Percentiles rank a stretch among this genome's conserved stretches.
Evolutionary conservation across 2,329 filamentous ascomycete genomes (phyloP).

Genomic region (Whalleya microplaca): DNA sequence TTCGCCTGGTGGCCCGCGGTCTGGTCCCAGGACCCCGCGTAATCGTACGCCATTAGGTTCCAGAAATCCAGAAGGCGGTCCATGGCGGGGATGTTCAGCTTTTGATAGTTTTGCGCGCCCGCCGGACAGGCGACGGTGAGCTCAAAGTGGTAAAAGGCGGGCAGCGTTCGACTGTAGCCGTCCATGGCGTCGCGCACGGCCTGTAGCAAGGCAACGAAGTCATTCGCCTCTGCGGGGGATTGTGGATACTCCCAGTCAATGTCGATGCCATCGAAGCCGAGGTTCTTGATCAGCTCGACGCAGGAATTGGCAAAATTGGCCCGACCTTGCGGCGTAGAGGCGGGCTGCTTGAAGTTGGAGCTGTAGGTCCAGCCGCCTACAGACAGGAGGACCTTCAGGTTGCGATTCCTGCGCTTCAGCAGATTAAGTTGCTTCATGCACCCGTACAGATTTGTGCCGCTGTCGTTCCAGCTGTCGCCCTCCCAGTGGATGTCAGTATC

Average conservation of each 20-base stretch:
- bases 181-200: slow-evolving; percentile 62
- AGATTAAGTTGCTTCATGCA: slow-evolving; percentile 88
- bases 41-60: slow-evolving; percentile 91
- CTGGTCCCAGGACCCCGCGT: slow-evolving; percentile 79
- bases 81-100: slow-evolving; percentile 66
- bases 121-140: slow-evolving; percentile 68
- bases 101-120: slow-evolving; percentile 64
- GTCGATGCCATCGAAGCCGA: slow-evolving; percentile 76
- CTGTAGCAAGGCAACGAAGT: slow-evolving; percentile 63
- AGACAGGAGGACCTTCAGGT: slow-evolving; percentile 82
- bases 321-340: slow-evolving; percentile 71
- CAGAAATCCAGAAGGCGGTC: slow-evolving; percentile 71
- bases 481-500: slow-evolving; percentile 76
- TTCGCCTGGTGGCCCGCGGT: slow-evolving; percentile 80
- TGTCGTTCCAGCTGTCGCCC: slow-evolving; percentile 70
- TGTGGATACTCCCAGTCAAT: slow-evolving; percentile 73
- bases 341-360: slow-evolving; percentile 76
- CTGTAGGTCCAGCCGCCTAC: slow-evolving; percentile 95
- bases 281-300: slow-evolving; percentile 75
- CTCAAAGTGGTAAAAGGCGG: slow-evolving; percentile 58
- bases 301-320: slow-evolving; percentile 73
- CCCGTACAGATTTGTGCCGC: slow-evolving; percentile 82
- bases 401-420: slow-evolving; percentile 78
- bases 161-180: slow-evolving; percentile 52
- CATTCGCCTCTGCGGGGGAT: slow-evolving; percentile 54